A percentile compares a stretch with the other conserved stretches of the same genome.
phyloP scores from a whole-genome alignment of 352 stramenopile genomes.

The Phytophthora idaei region DNA sequence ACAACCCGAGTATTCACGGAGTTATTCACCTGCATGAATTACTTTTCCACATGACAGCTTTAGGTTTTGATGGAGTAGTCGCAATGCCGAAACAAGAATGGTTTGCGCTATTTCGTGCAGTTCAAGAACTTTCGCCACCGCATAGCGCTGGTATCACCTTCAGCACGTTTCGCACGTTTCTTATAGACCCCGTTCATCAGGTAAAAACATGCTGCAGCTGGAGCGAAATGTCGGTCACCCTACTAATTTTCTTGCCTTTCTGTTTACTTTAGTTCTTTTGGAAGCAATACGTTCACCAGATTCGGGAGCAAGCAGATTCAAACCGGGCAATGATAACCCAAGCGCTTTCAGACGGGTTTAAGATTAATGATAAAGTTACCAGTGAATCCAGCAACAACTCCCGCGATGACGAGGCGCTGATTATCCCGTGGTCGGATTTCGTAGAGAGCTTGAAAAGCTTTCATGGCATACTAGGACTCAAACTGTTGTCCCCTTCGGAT shows the following conservation, averaged over 20 bases:
- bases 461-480: conserved; percentile 21
- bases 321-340: conserved; percentile 18
- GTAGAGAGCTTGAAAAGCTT: conserved; percentile 27
- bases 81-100: conserved; percentile 44
- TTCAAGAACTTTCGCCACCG: conserved; percentile 31
- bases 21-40: conserved; percentile 30
- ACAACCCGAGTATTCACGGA: not conserved
- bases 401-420: not conserved
- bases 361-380: not conserved
- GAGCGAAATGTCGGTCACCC: not conserved
- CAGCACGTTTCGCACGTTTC: conserved; percentile 38
- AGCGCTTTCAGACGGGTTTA: conserved; percentile 15
- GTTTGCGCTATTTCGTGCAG: conserved; percentile 40
- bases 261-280: conserved; percentile 34
- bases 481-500: conserved; percentile 14
- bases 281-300: conserved; percentile 35
- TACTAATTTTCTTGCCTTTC: not conserved
- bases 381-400: not conserved
- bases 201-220: conserved; percentile 17
- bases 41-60: conserved; percentile 16
- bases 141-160: conserved; percentile 22
- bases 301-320: conserved; percentile 10
- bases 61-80: conserved; percentile 24
- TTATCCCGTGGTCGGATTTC: conserved; percentile 34
- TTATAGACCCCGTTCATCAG: conserved; percentile 53